These are phyloP conservation scores for Penicillium sp. DNA, from an alignment of 2,329 filamentous ascomycete species.

Conservation along the genomic window DNA sequence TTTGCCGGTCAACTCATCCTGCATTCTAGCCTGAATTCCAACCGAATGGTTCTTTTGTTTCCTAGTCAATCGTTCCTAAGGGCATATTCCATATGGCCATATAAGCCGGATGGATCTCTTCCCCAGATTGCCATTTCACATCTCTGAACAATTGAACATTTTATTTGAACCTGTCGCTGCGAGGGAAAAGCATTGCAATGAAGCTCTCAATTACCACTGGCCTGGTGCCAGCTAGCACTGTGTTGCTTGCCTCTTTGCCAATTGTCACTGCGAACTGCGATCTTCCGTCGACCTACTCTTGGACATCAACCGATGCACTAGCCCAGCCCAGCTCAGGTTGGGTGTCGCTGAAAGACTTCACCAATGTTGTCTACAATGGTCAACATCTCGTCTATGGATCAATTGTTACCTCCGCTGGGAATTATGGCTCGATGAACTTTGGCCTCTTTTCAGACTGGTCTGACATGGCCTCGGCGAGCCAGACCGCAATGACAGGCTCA, in stretches of 20 bases:
- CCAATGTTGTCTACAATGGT: constrained; percentile 55
- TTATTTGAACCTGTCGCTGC: neutral
- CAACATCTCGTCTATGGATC: constrained; percentile 63
- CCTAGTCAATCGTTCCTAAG: neutral
- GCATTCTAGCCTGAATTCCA: neutral
- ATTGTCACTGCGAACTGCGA: neutral
- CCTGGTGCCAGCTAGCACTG: neutral
- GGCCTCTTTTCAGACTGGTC: constrained; percentile 55
- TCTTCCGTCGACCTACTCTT: constrained; percentile 58
- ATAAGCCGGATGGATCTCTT: neutral
- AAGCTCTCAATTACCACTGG: neutral
- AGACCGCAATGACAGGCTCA: constrained; percentile 51
- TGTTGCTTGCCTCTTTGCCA: neutral
- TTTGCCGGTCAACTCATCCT: neutral
- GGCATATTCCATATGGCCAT: neutral
- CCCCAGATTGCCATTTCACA: no score
- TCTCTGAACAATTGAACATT: neutral
- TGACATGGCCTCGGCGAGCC: constrained; percentile 52
- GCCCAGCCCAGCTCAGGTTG: constrained; percentile 57
- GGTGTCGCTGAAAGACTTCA: constrained; percentile 65
- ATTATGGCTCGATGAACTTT: constrained; percentile 62
- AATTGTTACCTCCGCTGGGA: constrained; percentile 43
- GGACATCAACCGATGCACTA: constrained; percentile 55
- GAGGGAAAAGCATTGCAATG: neutral
- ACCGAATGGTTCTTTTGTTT: neutral